Conservation (phyloP, 1,284 basidiomycete species). For the Pseudozyma pruni region DNA sequence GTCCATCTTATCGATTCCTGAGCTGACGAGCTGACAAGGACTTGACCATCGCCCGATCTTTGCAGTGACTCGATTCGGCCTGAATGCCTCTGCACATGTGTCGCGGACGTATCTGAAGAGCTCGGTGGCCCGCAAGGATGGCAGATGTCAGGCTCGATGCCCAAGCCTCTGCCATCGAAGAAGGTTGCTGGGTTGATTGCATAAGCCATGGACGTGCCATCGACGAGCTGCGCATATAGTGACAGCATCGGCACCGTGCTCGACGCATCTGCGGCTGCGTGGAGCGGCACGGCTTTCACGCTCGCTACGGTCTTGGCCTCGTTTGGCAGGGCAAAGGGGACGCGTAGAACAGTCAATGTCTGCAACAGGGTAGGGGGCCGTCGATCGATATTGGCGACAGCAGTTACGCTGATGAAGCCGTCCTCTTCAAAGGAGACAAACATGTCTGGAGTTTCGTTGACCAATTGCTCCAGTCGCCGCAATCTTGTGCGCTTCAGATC, state of each 20-base stretch:
- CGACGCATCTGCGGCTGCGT: constrained; percentile 18
- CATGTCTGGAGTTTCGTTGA: constrained; percentile 56
- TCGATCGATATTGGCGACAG: constrained; percentile 56
- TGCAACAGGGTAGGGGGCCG: constrained; percentile 54
- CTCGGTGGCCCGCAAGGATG: constrained; percentile 37
- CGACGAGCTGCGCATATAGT: constrained; percentile 17
- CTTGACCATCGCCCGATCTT: constrained; percentile 23
- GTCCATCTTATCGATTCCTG: constrained; percentile 29
- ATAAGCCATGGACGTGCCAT: constrained; percentile 19
- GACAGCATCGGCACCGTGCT: constrained; percentile 32
- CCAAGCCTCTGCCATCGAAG: constrained; percentile 50
- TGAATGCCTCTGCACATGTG: constrained; percentile 11
- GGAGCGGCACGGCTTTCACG: constrained; percentile 20
- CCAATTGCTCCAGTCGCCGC: constrained; percentile 48
- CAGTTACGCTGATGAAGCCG: constrained; percentile 38
- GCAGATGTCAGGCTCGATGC: constrained; percentile 22
- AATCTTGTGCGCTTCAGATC: constrained; percentile 46
- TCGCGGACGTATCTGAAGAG: background rate
- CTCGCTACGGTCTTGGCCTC: constrained; percentile 1
- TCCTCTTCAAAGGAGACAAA: constrained; percentile 36
- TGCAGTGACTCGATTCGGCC: constrained; percentile 15
- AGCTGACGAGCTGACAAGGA: constrained; percentile 27
- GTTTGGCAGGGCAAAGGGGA: constrained; percentile 18
- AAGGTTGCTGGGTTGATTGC: constrained; percentile 47
- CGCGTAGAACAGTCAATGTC: constrained; percentile 45